These are phyloP conservation scores for Metarhizium brunneum DNA, from an alignment of 2,329 filamentous ascomycete genomes.

Conservation along the genomic window DNA sequence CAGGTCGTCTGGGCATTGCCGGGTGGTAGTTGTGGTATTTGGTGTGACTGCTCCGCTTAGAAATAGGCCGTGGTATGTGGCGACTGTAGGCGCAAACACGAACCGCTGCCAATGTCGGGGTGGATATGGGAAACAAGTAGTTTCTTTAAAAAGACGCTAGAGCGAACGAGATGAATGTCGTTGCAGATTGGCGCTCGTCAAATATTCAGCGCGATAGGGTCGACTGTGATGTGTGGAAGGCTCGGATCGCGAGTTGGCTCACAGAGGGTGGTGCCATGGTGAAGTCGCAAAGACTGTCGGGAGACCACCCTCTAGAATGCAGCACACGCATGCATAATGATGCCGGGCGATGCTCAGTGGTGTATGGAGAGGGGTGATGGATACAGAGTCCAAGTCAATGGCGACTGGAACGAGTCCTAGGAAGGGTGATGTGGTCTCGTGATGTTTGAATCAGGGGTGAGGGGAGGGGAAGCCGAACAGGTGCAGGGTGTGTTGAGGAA, in stretches of 20 bases:
- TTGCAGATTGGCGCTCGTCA: neutral
- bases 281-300: slow-evolving; percentile 26
- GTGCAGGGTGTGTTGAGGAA: neutral
- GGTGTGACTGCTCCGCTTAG: neutral
- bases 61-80: neutral
- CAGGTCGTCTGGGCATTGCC: slow-evolving; percentile 16
- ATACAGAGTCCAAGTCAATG: neutral
- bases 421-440: slow-evolving; percentile 2
- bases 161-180: neutral
- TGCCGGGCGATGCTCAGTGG: neutral
- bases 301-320: slow-evolving; percentile 46
- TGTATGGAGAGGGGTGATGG: too few relatives aligned
- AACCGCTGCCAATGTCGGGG: neutral
- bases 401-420: too few relatives aligned
- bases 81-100: slow-evolving; percentile 2
- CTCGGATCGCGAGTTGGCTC: slow-evolving; percentile 23
- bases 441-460: neutral
- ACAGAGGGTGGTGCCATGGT: slow-evolving; percentile 49
- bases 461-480: slow-evolving; percentile 1
- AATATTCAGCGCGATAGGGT: neutral
- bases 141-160: neutral
- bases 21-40: slow-evolving; percentile 2
- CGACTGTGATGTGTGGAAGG: neutral
- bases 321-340: slow-evolving; percentile 29
- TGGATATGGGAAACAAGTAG: too few relatives aligned